A percentile compares a stretch with the other conserved stretches of the same genome.
Conservation (phyloP, 495 filamentous ascomycete genomes). For the Margaritispora aquatica region DNA sequence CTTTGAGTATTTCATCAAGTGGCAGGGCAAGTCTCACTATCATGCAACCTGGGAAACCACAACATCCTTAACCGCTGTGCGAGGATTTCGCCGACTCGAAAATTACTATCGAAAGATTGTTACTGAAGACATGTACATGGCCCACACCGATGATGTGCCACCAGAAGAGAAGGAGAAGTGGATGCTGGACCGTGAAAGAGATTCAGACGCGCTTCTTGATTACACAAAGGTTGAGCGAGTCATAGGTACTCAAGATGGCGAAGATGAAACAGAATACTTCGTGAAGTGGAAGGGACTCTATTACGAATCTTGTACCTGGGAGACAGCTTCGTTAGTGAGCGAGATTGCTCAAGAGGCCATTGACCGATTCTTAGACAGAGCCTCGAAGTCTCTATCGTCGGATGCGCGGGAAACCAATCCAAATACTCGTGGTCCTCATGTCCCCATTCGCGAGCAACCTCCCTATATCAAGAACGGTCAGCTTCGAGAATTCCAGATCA, state of each 20-base stretch:
- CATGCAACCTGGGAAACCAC: constrained; percentile 92
- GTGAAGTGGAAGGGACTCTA: constrained; percentile 89
- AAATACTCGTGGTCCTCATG: constrained; percentile 62
- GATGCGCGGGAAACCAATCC: constrained; percentile 67
- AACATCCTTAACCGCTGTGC: constrained; percentile 57
- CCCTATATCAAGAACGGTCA: constrained; percentile 78
- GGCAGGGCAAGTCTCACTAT: constrained; percentile 90
- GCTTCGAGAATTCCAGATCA: constrained; percentile 89
- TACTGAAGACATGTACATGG: constrained; percentile 63
- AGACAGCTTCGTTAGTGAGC: constrained; percentile 66
- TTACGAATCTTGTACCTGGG: constrained; percentile 95
- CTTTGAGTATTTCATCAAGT: constrained; percentile 95
- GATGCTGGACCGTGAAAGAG: constrained; percentile 80
- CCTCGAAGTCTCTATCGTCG: constrained; percentile 66
- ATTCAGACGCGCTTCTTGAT: constrained; percentile 75
- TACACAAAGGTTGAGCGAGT: constrained; percentile 89
- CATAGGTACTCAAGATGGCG: constrained; percentile 70
- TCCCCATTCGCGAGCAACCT: constrained; percentile 71
- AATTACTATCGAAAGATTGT: constrained; percentile 88
- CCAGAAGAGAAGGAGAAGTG: constrained; percentile 88
- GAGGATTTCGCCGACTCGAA: constrained; percentile 78
- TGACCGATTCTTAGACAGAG: constrained; percentile 81
- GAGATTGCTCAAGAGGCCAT: constrained; percentile 77
- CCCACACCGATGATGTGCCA: constrained; percentile 59
- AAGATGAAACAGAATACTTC: constrained; percentile 72